These are phyloP conservation scores for Ricinus communis DNA, from an alignment of 345 rosid species.

Conservation along the genomic window DNA sequence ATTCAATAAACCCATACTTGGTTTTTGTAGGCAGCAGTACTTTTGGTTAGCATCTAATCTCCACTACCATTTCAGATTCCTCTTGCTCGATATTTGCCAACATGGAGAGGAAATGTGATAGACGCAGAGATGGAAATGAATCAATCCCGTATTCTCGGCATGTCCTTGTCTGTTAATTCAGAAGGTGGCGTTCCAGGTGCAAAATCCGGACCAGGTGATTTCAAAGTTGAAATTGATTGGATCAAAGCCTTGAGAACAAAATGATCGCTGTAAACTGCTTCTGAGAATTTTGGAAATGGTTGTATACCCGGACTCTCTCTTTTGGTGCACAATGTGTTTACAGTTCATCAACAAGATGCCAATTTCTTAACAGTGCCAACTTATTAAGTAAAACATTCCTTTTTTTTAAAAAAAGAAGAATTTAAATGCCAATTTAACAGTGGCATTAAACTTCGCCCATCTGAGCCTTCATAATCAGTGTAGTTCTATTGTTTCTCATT, in stretches of 20 bases:
- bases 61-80: constrained; percentile 54
- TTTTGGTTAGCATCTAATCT: background rate
- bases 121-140: constrained; percentile 86
- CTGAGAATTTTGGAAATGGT: background rate
- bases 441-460: no score
- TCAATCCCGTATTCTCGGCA: constrained; percentile 68
- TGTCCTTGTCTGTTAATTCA: constrained; percentile 86
- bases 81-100: constrained; percentile 64
- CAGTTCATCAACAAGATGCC: no score
- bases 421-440: no score
- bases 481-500: no score
- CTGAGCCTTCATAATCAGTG: no score
- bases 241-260: constrained; percentile 61
- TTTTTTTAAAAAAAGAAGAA: background rate
- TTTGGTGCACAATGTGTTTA: no score
- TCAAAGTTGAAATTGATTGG: constrained; percentile 78
- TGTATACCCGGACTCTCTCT: no score
- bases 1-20: no score
- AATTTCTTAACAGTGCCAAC: no score
- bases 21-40: no score
- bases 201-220: constrained; percentile 74
- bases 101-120: constrained; percentile 92
- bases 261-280: background rate
- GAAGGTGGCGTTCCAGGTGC: constrained; percentile 73
- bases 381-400: no score